Evolutionary conservation across 2,329 filamentous ascomycete genomes (phyloP).

Genomic region (Sclerotinia spermophila): DNA sequence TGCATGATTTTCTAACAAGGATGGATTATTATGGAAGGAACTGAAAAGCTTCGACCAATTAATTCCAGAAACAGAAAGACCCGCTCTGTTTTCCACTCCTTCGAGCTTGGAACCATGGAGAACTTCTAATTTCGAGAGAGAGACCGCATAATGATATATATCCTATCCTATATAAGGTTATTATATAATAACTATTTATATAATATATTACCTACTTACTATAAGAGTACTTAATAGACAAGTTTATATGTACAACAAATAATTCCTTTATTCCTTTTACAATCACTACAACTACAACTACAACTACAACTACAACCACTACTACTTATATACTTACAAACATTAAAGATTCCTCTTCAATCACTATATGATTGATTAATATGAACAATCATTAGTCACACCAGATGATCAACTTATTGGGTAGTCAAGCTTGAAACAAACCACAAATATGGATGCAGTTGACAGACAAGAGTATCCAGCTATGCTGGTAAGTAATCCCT

Average conservation of each 20-base stretch:
- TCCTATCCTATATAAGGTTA: too few species aligned
- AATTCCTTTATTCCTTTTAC: background rate
- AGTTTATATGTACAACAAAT: background rate
- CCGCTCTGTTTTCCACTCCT: slow-evolving; percentile 4
- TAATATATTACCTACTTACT: too few species aligned
- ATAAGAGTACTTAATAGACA: background rate
- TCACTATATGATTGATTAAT: slow-evolving; percentile 25
- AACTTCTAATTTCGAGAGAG: slow-evolving; percentile 3
- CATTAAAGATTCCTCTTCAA: background rate
- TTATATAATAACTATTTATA: too few species aligned
- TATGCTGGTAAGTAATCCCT: slow-evolving; percentile 70
- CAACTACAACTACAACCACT: background rate
- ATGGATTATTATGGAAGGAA: background rate
- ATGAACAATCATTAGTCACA: slow-evolving; percentile 32
- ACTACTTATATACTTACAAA: background rate
- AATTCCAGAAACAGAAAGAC: slow-evolving; percentile 7
- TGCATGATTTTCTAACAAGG: slow-evolving; percentile 3
- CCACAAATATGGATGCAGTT: slow-evolving; percentile 64
- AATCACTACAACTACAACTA: background rate
- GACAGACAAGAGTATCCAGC: slow-evolving; percentile 88
- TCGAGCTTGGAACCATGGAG: slow-evolving; percentile 4
- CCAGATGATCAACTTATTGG: slow-evolving; percentile 22
- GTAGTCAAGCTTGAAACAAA: slow-evolving; percentile 17
- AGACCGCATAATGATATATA: slow-evolving; percentile 9
- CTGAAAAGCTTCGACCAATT: background rate